Conservation (phyloP, 1,139 yeast genomes). For the Suhomyces chickasaworum region DNA sequence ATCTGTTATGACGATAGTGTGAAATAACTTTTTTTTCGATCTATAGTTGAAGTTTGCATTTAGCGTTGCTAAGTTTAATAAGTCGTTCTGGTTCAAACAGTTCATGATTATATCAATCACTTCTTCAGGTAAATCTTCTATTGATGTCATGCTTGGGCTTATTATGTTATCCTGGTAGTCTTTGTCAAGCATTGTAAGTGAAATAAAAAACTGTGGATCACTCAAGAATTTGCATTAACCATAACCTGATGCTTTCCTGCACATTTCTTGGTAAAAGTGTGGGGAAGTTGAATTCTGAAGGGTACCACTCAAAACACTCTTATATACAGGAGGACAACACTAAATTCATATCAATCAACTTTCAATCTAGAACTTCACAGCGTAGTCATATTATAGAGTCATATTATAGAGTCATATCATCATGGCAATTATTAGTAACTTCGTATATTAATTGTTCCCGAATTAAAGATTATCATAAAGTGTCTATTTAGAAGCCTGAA, state of each 20-base stretch:
- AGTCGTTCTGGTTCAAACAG: slow-evolving; percentile 18
- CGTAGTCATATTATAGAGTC: too few species aligned
- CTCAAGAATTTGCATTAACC: background rate
- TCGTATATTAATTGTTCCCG: too few species aligned
- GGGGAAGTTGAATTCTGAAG: background rate
- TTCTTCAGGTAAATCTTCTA: slow-evolving; percentile 16
- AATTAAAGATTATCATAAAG: too few species aligned
- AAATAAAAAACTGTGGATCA: background rate
- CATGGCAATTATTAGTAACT: too few species aligned
- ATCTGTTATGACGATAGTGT: slow-evolving; percentile 21
- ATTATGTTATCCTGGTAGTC: background rate
- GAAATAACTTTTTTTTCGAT: slow-evolving; percentile 22
- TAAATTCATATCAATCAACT: too few species aligned
- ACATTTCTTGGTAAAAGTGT: background rate
- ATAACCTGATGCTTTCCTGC: background rate
- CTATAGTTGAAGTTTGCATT: slow-evolving; percentile 18
- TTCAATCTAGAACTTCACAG: too few species aligned
- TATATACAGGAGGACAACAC: too few species aligned
- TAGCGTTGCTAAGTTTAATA: slow-evolving; percentile 18
- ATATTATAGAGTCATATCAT: too few species aligned
- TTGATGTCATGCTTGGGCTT: background rate
- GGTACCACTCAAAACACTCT: background rate
- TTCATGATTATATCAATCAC: slow-evolving; percentile 17
- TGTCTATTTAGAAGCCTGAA: too few species aligned
- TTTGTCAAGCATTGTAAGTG: background rate